Evolutionary conservation across 108 stramenopile species (phyloP), one percentile per base, ranked within the genome.

Genomic region (Nannochloropsis salina): DNA sequence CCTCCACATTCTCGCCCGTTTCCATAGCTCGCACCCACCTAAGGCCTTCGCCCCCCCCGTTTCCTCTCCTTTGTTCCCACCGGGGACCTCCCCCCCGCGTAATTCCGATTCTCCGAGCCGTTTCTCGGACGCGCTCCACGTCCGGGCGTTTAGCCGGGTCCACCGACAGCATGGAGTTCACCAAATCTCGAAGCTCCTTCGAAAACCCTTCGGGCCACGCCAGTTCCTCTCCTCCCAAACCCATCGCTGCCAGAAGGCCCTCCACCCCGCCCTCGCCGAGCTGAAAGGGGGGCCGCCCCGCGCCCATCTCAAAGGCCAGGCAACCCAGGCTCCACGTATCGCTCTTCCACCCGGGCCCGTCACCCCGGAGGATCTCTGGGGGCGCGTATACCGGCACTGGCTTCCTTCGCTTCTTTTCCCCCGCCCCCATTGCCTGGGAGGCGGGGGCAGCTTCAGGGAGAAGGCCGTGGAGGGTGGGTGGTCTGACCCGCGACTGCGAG

Each of bases 271-370:
- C 21, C 21, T 81, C 80, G 20, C 80, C 18, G 12, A 20, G 12
- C 80, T 92, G 90, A 80, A 93, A 93, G 44, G 93, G 93, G n/a
- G 91, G 89, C 80, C 84, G 45, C 11, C 93, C 90, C 91, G 89
- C 85, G n/a, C 92, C 93, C 40, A 93, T 80, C 90, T 93, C 93
- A 84, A 93, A 93, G 9, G 93, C 84, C 22, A 93, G n/a, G 85
- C 93, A 93, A 9, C 93, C 93, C 45, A 93, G 83, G 79, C 84
- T 82, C 93, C 93, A 93, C 5, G 93, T 85, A 83, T 93, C 93
- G 79, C 86, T 87, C 83, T 92, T 93, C 87, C 88, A 92, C 80
- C 91, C 91, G 80, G 93, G 92, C n/a, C 93, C 92, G 20, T 83
- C 90, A 2, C 93, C 93, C 9, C 88, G 47, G 15, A 93, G 90